phyloP scores from a whole-genome alignment of 2,329 filamentous ascomycete genomes.

The Setomelanomma holmii region DNA sequence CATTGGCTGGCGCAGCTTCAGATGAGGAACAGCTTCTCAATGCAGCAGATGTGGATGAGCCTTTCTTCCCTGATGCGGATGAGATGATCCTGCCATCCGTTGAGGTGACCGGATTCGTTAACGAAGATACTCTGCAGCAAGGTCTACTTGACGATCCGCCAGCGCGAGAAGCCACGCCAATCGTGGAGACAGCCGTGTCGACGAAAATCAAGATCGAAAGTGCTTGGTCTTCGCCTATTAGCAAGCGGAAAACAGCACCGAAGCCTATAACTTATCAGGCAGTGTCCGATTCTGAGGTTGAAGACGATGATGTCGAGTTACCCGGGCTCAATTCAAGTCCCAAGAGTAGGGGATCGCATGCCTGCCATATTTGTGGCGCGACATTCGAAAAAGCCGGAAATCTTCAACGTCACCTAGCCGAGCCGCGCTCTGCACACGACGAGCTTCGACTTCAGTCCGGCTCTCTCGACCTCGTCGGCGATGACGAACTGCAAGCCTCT shows the following conservation, averaged over 20 bases:
- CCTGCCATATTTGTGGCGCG: constrained; percentile 13
- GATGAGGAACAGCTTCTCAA: constrained; percentile 10
- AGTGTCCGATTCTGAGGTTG: constrained; percentile 1
- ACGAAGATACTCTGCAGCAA: constrained; percentile 23
- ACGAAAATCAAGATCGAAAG: constrained; percentile 14
- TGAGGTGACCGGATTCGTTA: constrained; percentile 20
- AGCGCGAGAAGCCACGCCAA: background rate
- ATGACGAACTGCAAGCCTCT: constrained; percentile 6
- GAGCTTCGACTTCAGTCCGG: background rate
- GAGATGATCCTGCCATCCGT: constrained; percentile 34
- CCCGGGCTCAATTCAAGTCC: background rate
- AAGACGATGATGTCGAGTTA: background rate
- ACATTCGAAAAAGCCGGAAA: constrained; percentile 6
- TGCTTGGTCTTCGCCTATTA: background rate
- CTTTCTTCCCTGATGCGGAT: constrained; percentile 6
- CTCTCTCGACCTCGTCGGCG: constrained; percentile 11
- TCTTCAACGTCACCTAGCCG: constrained; percentile 8
- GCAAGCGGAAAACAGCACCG: constrained; percentile 1
- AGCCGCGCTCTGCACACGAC: background rate
- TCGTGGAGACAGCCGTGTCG: background rate
- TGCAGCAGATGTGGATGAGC: constrained; percentile 6
- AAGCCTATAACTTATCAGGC: background rate
- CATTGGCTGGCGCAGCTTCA: constrained; percentile 24
- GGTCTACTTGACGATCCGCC: constrained; percentile 14
- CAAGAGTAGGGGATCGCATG: background rate